Conservation (phyloP, 129 eudicot species). For the Escallonia herrerae region DNA sequence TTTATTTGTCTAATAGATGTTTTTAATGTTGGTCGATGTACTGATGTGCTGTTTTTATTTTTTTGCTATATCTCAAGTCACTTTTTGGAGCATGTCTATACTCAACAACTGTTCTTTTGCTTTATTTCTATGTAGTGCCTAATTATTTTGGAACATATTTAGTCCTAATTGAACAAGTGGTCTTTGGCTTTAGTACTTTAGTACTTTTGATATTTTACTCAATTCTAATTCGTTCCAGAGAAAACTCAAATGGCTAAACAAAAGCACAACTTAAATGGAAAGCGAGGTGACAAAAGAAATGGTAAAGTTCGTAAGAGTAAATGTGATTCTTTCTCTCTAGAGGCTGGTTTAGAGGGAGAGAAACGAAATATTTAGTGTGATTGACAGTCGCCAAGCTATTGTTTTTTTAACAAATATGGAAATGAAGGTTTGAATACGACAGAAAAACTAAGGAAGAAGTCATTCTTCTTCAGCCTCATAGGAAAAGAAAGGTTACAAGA, state of each 20-base stretch:
- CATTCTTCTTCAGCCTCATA: too few species aligned
- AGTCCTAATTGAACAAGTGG: background rate
- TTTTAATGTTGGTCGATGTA: background rate
- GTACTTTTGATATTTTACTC: too few species aligned
- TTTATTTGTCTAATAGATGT: too few species aligned
- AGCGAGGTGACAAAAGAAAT: constrained; percentile 81
- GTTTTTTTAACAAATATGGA: too few species aligned
- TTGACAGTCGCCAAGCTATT: too few species aligned
- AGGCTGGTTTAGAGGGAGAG: constrained; percentile 69
- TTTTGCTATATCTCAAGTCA: background rate
- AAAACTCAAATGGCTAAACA: constrained; percentile 41
- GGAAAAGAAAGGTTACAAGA: too few species aligned
- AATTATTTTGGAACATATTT: background rate
- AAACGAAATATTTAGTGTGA: too few species aligned
- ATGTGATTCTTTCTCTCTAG: constrained; percentile 69
- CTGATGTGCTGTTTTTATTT: background rate
- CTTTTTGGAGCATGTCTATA: background rate
- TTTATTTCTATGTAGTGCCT: background rate
- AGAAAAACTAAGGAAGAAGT: too few species aligned
- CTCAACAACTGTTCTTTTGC: background rate
- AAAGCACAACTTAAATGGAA: constrained; percentile 46
- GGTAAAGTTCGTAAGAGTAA: constrained; percentile 55
- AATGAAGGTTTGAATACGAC: too few species aligned
- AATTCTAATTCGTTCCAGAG: too few species aligned
- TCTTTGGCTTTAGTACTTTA: background rate